Conservation (phyloP, 1,139 yeast species). For the Diutina neorugosa region DNA sequence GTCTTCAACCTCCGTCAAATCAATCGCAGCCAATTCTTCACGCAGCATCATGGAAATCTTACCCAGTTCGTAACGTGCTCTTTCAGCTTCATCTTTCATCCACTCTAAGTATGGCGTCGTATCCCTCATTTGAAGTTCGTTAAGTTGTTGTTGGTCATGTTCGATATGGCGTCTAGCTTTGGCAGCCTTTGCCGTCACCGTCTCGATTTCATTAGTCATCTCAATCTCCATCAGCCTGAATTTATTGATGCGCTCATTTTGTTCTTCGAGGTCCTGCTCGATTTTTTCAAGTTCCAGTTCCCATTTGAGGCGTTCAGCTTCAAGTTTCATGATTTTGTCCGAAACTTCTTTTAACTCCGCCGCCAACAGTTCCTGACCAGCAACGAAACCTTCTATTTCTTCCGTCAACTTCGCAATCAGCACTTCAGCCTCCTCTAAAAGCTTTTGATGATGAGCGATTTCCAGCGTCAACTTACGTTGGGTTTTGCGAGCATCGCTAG, state of each 20-base stretch:
- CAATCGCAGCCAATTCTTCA: constrained; percentile 40
- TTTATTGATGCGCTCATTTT: constrained; percentile 42
- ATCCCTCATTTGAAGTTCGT: constrained; percentile 38
- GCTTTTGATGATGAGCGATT: constrained; percentile 38
- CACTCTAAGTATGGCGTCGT: constrained; percentile 36
- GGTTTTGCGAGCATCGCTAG: constrained; percentile 50
- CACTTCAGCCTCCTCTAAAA: constrained; percentile 30
- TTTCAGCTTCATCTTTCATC: constrained; percentile 31
- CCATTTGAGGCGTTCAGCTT: constrained; percentile 14
- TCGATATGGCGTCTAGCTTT: constrained; percentile 29
- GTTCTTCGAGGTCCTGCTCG: constrained; percentile 36
- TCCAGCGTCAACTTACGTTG: constrained; percentile 59
- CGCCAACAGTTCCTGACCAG: constrained; percentile 10
- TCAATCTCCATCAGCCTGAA: constrained; percentile 64
- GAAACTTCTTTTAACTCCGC: constrained; percentile 19
- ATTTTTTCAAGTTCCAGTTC: constrained; percentile 25
- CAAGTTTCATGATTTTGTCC: constrained; percentile 21
- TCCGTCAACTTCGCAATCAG: constrained; percentile 15
- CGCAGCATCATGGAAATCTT: constrained; percentile 31
- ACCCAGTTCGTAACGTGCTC: constrained; percentile 21
- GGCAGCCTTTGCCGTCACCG: constrained; percentile 30
- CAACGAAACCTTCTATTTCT: neutral
- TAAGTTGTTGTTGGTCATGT: constrained; percentile 25
- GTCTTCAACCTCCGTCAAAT: constrained; percentile 36
- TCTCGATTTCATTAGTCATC: constrained; percentile 52